A percentile compares a stretch with the other conserved stretches of the same genome.
Evolutionary conservation across 306 rosid genomes (phyloP).

Genomic region (Vachellia collinsii): DNA sequence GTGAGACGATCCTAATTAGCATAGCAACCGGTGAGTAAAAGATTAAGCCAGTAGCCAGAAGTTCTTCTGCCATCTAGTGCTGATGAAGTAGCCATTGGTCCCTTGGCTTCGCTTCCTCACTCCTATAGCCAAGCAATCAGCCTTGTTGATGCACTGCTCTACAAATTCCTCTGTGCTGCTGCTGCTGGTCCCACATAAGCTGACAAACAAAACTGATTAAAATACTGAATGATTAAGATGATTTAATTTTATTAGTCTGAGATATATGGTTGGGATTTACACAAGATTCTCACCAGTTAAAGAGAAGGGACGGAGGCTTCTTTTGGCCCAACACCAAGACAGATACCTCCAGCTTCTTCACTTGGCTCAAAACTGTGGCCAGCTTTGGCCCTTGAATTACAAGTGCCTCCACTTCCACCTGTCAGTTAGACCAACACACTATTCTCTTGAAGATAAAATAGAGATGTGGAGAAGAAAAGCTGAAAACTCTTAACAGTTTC

Average conservation of each 20-base stretch:
- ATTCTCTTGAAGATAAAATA: not conserved
- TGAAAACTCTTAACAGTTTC: slow-evolving; percentile 28
- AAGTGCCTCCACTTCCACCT: slow-evolving; percentile 89
- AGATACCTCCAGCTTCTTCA: slow-evolving; percentile 86
- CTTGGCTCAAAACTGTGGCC: slow-evolving; percentile 76
- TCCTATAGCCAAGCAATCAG: slow-evolving; percentile 83
- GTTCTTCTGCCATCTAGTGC: slow-evolving; percentile 87
- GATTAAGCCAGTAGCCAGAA: slow-evolving; percentile 86
- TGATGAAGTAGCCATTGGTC: slow-evolving; percentile 75
- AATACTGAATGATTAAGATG: not conserved
- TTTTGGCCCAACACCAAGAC: slow-evolving; percentile 86
- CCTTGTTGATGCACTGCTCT: slow-evolving; percentile 69
- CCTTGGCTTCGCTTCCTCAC: slow-evolving; percentile 86
- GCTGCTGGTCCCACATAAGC: slow-evolving; percentile 63
- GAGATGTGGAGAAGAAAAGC: slow-evolving; percentile 14
- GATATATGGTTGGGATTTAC: not conserved
- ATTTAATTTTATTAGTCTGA: not conserved
- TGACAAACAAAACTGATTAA: slow-evolving; percentile 34
- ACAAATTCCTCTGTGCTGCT: slow-evolving; percentile 62
- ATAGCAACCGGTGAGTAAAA: not conserved
- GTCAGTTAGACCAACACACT: not conserved
- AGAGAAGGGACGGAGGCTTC: slow-evolving; percentile 56
- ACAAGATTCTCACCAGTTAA: slow-evolving; percentile 65
- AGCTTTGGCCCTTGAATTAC: slow-evolving; percentile 82
- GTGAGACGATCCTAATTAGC: slow-evolving; percentile 1